phyloP scores from a whole-genome alignment of 805 yeast genomes.

The Vanderwaltozyma verrucispora region DNA sequence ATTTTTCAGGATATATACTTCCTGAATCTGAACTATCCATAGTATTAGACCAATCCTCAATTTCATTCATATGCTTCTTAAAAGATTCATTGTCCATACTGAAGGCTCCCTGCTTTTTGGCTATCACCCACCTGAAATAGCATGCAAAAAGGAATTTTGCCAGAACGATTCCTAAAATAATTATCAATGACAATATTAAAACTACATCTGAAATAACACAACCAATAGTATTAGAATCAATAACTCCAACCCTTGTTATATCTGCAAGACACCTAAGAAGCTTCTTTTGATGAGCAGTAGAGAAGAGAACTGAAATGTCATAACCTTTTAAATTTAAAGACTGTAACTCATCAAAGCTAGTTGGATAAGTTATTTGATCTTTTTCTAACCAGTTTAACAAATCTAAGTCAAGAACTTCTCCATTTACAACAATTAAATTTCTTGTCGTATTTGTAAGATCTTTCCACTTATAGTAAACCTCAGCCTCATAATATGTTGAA shows the following conservation, averaged over 20 bases:
- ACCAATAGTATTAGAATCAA: constrained; percentile 85
- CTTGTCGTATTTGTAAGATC: constrained; percentile 59
- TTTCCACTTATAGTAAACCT: constrained; percentile 84
- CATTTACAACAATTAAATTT: constrained; percentile 79
- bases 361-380: constrained; percentile 64
- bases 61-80: constrained; percentile 51
- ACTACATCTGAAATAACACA: constrained; percentile 87
- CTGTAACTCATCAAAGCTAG: constrained; percentile 47
- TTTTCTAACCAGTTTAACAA: constrained; percentile 64
- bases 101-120: constrained; percentile 74
- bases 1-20: too few species aligned
- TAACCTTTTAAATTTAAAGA: constrained; percentile 53
- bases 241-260: constrained; percentile 75
- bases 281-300: constrained; percentile 50
- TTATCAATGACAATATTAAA: constrained; percentile 65
- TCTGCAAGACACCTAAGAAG: constrained; percentile 78
- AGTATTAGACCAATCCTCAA: constrained; percentile 82
- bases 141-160: constrained; percentile 77
- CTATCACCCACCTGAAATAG: constrained; percentile 76
- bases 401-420: constrained; percentile 75
- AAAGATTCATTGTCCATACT: constrained; percentile 46
- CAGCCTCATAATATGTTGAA: constrained; percentile 48
- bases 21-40: constrained; percentile 18
- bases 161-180: constrained; percentile 71
- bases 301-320: constrained; percentile 66